Evolutionary conservation across 2,329 filamentous ascomycete genomes (phyloP), one percentile per base, ranked within the genome.

Genomic region (Coleophoma eucalyptorum): DNA sequence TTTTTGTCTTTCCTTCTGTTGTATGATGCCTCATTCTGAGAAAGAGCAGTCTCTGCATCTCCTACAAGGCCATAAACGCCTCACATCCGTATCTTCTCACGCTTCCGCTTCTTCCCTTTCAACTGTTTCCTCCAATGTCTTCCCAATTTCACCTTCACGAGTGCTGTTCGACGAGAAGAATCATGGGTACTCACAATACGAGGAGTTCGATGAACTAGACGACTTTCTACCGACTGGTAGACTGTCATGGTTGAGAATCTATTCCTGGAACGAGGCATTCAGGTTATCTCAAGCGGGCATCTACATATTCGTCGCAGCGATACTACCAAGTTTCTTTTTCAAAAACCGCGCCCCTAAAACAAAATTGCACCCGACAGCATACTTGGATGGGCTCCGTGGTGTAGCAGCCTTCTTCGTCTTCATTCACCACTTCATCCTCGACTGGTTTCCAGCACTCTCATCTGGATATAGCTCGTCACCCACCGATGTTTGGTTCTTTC

Each of bases 311-410:
- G 8, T 49, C 38, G 21, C 43, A 18, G 47, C 40, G 5, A 34
- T 49, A 34, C 19, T 49, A 19, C 47, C 40, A 20, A 49, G 47
- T 37, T 49, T 49, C 31, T 31, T 49, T 31, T 13, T 43, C 38
- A 33, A 32, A 43, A 49, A 26, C 20, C 26, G 26, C 26, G 26
- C 26, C 10, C 26, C 26, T 5, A 26, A 42, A 46, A 52, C 19
- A 21, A 44, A 44, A 44, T 3, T 44, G 3, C 42, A 44, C 31
- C 42, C 62, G 35, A 74, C 71, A 0, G 69, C 72, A 3, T 74
- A 72, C 54, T 66, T 75, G 41, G 71, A 75, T 55, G 71, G 72
- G 33, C 62, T 75, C 40, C 71, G 72, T 18, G 72, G 72, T 35
- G 58, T 75, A 34, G 72, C 72, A 13, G 69, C 71, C 20, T 56